Evolutionary conservation across 441 rosid species (phyloP).

Genomic region (Erysimum pusillum): DNA sequence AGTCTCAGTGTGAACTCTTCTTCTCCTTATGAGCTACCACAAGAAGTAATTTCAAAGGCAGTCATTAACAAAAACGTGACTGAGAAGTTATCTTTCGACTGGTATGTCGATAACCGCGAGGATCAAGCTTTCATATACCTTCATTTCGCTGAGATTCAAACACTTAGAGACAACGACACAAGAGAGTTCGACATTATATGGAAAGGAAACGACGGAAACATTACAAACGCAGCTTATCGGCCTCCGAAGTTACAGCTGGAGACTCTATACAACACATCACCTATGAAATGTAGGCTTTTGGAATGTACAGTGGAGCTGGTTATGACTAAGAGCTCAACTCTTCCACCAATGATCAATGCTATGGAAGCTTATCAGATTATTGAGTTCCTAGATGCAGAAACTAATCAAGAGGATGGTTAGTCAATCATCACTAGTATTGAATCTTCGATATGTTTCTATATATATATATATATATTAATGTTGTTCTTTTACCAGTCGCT

Average conservation of each 20-base stretch:
- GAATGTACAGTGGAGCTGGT: constrained; percentile 29
- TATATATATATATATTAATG: not conserved
- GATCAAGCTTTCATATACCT: constrained; percentile 42
- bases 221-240: constrained; percentile 26
- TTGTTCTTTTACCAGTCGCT: not conserved
- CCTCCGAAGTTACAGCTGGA: constrained; percentile 35
- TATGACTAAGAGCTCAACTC: constrained; percentile 31
- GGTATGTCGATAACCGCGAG: not conserved
- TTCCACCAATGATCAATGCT: constrained; percentile 39
- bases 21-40: constrained; percentile 40
- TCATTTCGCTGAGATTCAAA: constrained; percentile 52
- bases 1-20: constrained; percentile 17
- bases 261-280: constrained; percentile 29
- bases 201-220: constrained; percentile 16
- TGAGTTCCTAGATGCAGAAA: constrained; percentile 40
- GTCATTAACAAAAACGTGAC: constrained; percentile 39
- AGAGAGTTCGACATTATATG: constrained; percentile 41
- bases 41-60: constrained; percentile 46
- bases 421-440: not conserved
- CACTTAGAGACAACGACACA: constrained; percentile 34
- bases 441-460: not conserved
- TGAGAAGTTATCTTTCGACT: constrained; percentile 27
- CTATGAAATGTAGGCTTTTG: constrained; percentile 31
- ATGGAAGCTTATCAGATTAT: constrained; percentile 33
- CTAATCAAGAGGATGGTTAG: constrained; percentile 42